Evolutionary conservation across 192 early-diverging fungal genomes (phyloP).

Genomic region (Backusella circina): DNA sequence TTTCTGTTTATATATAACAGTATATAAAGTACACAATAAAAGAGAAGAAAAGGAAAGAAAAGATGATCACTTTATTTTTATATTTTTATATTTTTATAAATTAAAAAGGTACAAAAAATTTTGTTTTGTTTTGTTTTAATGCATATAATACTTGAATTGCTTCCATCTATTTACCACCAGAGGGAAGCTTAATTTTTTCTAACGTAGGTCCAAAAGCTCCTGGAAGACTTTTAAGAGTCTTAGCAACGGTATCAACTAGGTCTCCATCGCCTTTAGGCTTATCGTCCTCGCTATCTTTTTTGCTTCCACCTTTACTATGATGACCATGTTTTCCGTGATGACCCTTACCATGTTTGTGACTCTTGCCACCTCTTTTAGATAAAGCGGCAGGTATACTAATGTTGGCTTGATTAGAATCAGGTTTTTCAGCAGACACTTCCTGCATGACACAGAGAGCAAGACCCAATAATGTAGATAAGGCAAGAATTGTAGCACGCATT

Average conservation of each 20-base stretch:
- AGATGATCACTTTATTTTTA: neutral
- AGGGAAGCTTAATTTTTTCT: neutral
- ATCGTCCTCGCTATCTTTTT: neutral
- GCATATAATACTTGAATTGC: neutral
- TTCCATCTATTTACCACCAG: neutral
- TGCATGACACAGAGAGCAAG: neutral
- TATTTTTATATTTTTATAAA: neutral
- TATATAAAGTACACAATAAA: neutral
- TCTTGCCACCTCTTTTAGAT: neutral
- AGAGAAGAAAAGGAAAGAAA: neutral
- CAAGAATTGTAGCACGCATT: neutral
- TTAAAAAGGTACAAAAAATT: neutral
- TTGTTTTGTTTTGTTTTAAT: neutral
- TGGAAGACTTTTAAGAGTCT: neutral
- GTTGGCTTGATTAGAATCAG: neutral
- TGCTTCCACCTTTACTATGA: neutral
- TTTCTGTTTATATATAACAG: neutral
- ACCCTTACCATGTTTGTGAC: neutral
- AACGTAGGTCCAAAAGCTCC: neutral
- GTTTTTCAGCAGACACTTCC: neutral
- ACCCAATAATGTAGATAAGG: neutral
- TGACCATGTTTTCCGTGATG: neutral
- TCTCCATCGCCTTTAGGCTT: neutral
- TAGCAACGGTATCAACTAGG: neutral
- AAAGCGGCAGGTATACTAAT: neutral